Conservation (phyloP, 139 green algal species). For the Chlamydomonas sp. region DNA sequence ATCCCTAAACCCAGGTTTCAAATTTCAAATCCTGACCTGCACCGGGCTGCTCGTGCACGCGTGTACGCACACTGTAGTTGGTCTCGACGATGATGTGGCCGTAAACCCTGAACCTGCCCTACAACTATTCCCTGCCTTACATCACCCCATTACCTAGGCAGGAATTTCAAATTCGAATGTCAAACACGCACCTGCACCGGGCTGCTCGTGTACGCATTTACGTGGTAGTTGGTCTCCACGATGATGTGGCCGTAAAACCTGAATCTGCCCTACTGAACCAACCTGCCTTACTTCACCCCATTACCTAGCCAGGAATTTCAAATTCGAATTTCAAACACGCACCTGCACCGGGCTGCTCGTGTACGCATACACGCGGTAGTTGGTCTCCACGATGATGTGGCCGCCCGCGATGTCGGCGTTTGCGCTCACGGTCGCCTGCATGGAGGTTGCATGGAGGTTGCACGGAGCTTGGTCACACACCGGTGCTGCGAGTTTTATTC, state of each 20-base stretch:
- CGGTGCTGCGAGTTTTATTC: no score
- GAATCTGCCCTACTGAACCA: slow-evolving; percentile 19
- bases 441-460: no score
- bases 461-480: not conserved
- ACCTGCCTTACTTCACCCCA: not conserved
- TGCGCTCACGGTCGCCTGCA: not conserved
- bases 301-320: no score
- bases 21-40: not conserved
- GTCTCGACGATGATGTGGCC: slow-evolving; percentile 56
- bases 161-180: not conserved
- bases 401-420: slow-evolving; percentile 24
- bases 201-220: no score
- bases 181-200: not conserved
- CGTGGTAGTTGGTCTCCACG: slow-evolving; percentile 73
- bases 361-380: slow-evolving; percentile 62
- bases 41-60: no score
- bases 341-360: not conserved
- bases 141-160: not conserved
- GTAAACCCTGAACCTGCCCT: not conserved
- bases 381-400: slow-evolving; percentile 81
- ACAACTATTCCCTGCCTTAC: slow-evolving; percentile 19
- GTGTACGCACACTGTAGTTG: slow-evolving; percentile 57
- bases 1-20: not conserved
- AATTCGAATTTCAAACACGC: no score
- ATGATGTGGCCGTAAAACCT: slow-evolving; percentile 56